These are phyloP conservation scores for Cutaneotrichosporon sp. DNA, from an alignment of 1,284 basidiomycete genomes.

Conservation along the genomic window DNA sequence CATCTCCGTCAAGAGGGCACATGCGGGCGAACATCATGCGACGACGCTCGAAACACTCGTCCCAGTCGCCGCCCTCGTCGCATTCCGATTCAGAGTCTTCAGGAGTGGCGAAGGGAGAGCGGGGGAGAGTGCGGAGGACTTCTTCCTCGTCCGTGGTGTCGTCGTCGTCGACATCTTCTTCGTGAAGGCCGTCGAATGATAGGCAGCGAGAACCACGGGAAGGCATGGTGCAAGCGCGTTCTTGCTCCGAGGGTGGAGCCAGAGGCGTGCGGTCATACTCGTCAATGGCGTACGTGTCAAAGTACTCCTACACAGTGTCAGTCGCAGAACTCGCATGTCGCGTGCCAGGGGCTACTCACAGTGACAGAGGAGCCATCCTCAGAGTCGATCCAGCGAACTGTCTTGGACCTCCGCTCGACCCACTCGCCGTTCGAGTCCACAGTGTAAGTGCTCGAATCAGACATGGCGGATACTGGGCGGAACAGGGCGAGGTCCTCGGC, in stretches of 20 bases:
- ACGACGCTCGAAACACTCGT: constrained; percentile 45
- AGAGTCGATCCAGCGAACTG: constrained; percentile 43
- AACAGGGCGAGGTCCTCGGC: background rate
- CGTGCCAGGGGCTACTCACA: constrained; percentile 29
- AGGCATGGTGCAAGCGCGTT: constrained; percentile 51
- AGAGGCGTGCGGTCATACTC: constrained; percentile 55
- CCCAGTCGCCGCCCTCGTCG: constrained; percentile 34
- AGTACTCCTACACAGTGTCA: constrained; percentile 37
- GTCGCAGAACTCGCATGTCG: background rate
- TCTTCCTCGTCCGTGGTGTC: constrained; percentile 13
- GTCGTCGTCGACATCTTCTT: constrained; percentile 24
- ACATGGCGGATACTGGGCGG: constrained; percentile 17
- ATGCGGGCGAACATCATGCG: constrained; percentile 50
- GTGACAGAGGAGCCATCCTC: constrained; percentile 40
- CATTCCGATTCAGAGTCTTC: constrained; percentile 24
- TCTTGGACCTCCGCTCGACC: constrained; percentile 34
- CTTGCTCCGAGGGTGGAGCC: constrained; percentile 51
- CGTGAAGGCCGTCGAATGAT: constrained; percentile 22
- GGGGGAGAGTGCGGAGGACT: constrained; percentile 10
- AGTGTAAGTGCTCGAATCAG: constrained; percentile 21
- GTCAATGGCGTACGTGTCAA: constrained; percentile 48
- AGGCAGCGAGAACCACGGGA: constrained; percentile 46
- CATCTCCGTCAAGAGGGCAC: constrained; percentile 23
- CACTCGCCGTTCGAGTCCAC: constrained; percentile 20
- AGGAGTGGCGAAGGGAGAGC: constrained; percentile 26